These are phyloP conservation scores for Apiospora koreana DNA, from an alignment of 2,329 filamentous ascomycete genomes.

Conservation along the genomic window DNA sequence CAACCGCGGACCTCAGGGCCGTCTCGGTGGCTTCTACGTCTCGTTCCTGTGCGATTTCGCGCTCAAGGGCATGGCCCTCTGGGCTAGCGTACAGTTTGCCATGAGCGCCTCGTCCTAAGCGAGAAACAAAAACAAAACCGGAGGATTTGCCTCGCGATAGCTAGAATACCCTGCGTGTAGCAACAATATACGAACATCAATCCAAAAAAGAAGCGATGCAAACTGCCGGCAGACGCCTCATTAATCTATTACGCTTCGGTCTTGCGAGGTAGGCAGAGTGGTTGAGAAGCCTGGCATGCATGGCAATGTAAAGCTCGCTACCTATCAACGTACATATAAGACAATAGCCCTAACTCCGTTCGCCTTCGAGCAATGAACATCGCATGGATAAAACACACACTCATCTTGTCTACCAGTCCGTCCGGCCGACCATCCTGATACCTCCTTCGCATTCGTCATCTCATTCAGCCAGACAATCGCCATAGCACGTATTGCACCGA, in stretches of 20 bases:
- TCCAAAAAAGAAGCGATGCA: not conserved
- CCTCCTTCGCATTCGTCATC: not conserved
- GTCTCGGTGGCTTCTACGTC: constrained; percentile 39
- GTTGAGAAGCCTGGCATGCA: not conserved
- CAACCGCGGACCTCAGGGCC: constrained; percentile 46
- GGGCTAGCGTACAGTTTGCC: constrained; percentile 41
- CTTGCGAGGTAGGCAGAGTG: not conserved
- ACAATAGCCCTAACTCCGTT: not conserved
- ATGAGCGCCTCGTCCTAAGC: constrained; percentile 27
- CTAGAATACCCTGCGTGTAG: not conserved
- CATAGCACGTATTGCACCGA: not conserved
- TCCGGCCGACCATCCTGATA: not conserved
- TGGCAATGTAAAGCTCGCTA: not conserved
- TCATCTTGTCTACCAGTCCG: not conserved
- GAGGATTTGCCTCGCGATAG: not conserved
- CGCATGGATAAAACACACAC: not conserved
- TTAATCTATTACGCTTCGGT: not conserved
- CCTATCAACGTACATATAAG: no score
- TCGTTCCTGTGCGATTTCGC: constrained; percentile 36
- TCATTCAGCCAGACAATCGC: not conserved
- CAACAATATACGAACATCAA: not conserved
- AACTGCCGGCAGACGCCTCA: not conserved
- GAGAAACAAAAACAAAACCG: not conserved
- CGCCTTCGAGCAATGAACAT: not conserved
- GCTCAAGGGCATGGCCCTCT: constrained; percentile 46